Conservation (phyloP, 2,329 filamentous ascomycete species). For the Ceratocystiopsis minuta region DNA sequence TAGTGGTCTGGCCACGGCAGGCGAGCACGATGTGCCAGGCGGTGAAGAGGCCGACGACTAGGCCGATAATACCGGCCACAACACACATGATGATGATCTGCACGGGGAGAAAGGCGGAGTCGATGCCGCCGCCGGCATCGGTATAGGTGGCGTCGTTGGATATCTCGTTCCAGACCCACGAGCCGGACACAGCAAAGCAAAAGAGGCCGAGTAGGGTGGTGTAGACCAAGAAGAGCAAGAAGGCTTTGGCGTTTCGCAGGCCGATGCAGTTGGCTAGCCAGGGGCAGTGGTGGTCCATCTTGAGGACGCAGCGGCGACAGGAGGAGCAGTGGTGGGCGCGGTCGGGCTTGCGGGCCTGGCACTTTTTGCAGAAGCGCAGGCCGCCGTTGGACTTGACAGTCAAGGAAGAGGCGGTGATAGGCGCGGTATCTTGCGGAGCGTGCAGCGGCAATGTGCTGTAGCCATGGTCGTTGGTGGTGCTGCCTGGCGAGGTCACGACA, state of each 20-base stretch:
- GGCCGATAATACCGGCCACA: conserved; percentile 72
- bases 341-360: conserved; percentile 84
- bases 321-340: conserved; percentile 93
- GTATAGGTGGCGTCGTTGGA: conserved; percentile 36
- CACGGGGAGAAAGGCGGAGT: conserved; percentile 61
- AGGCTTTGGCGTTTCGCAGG: conserved; percentile 86
- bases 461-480: conserved; percentile 43
- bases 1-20: conserved; percentile 68
- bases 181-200: conserved; percentile 55
- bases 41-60: conserved; percentile 80
- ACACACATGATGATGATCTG: conserved; percentile 83
- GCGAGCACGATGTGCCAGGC: conserved; percentile 80
- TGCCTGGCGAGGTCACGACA: conserved; percentile 81
- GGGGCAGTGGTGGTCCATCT: conserved; percentile 99
- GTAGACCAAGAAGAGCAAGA: conserved; percentile 82
- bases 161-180: conserved; percentile 77
- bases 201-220: conserved; percentile 72
- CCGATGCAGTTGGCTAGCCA: conserved; percentile 96
- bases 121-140: conserved; percentile 41
- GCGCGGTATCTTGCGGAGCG: too few species aligned
- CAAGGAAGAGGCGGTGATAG: conserved; percentile 24
- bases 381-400: conserved; percentile 87
- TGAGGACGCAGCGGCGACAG: conserved; percentile 83
- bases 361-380: conserved; percentile 90
- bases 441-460: conserved; percentile 64